Evolutionary conservation across 106 monocot species (phyloP), one percentile per base, ranked within the genome.

Genomic region (Gastrodia elata): DNA sequence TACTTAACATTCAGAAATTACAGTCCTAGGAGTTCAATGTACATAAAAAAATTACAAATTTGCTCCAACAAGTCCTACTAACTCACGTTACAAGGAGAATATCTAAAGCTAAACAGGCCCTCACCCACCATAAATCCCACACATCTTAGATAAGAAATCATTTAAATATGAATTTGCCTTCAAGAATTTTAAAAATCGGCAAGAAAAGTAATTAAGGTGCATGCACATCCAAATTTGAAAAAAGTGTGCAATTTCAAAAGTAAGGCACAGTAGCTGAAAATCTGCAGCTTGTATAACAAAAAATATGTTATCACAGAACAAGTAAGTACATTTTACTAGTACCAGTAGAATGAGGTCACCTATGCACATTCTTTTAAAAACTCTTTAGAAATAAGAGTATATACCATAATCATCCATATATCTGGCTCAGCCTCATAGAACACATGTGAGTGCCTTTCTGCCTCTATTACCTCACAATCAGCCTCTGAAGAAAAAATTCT

Each of bases 361-460:
- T 39, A 69, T 24, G 40, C 10, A 69, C 2, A 69, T 40, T 26
- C 22, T n/a, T 39, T 6, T 22, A 22, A 69, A 69, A 1, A 69
- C 5, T 69, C 38, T n/a, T 39, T n/a, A 18, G 35, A 71, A 16
- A 65, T 41, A 59, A 3, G 38, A 44, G 38, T 5, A 72, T 80
- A 72, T 80, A 97, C 97, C 97, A 93, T 79, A 68, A 97, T 83
- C 84, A 97, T 90, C 97, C 97, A 97, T 81, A 97, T 90, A 78
- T 97, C 97, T 49, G 86, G 75, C 75, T 97, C 96, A 46, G 90
- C 88, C 58, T 93, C 75, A 74, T 83, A 90, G 77, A 97, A 97
- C 8, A 90, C 88, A 83, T 97, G 81, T 38, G 88, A 84, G 73
- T 91, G 88, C 72, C 75, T 88, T 58, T 97, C 97, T 56, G 90